Percentiles rank a stretch among this genome's conserved stretches.
Evolutionary conservation across 2,329 filamentous ascomycete genomes (phyloP).

Genomic region (Colletotrichum aenigma): DNA sequence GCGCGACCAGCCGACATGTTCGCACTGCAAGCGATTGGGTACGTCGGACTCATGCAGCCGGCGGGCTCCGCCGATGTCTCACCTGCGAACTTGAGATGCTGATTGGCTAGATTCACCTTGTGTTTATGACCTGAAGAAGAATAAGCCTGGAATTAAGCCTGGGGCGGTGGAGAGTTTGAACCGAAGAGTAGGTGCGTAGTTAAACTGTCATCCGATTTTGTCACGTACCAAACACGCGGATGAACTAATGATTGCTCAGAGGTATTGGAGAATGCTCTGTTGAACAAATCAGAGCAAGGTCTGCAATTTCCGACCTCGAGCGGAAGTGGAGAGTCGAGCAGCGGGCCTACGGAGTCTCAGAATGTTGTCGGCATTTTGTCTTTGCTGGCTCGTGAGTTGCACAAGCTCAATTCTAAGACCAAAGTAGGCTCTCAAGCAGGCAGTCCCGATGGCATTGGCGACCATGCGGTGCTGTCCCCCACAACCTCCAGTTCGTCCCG

Average conservation of each 20-base stretch:
- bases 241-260: neutral
- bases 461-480: slow-evolving; percentile 1
- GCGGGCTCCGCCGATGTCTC: neutral
- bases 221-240: neutral
- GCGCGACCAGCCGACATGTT: slow-evolving; percentile 35
- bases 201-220: neutral
- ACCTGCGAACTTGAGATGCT: neutral
- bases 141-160: slow-evolving; percentile 26
- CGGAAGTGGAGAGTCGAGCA: neutral
- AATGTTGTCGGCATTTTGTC: slow-evolving; percentile 23
- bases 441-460: neutral
- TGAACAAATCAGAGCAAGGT: slow-evolving; percentile 1
- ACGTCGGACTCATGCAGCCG: neutral
- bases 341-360: neutral
- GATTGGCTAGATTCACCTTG: slow-evolving; percentile 23
- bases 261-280: slow-evolving; percentile 16
- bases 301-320: neutral
- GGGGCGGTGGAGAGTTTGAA: slow-evolving; percentile 25
- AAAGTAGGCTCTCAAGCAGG: neutral
- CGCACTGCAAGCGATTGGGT: slow-evolving; percentile 33
- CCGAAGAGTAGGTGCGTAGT: slow-evolving; percentile 23
- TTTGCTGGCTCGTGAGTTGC: slow-evolving; percentile 22
- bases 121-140: slow-evolving; percentile 27
- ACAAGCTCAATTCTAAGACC: slow-evolving; percentile 18
- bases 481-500: slow-evolving; percentile 4